Base-by-base conservation (phyloP, 805 yeast species). In the Cephaloascus albidus region DNA sequence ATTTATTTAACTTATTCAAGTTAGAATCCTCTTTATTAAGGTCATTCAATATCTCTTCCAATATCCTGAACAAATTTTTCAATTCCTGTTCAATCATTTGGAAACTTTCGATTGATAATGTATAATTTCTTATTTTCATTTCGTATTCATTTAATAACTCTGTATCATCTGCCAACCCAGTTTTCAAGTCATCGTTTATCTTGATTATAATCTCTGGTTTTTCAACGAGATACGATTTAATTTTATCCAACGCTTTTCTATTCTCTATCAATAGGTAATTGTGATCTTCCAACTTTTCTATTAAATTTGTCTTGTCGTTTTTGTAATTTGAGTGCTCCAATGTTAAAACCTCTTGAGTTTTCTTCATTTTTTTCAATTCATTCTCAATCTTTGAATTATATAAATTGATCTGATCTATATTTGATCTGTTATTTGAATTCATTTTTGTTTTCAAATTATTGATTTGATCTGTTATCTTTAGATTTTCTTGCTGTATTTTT, bases 301-400 rank as follows among this genome's bases (percentile, higher is more conserved):
- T 66, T 39, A 82, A 54, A 33, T 72, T 58, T n/a, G 65, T 59
- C 53, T 85, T 85, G 37, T 78, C 78, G 15, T 68, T 59, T 56
- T 78, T 81, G 57, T 85, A 85, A 35, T 68, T 71, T 18, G 70
- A 65, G 52, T 82, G 85, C 45, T 81, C 87, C 10, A 61, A 50
- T 0, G 81, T 71, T 36, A 84, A 60, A 10, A 66, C 55, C 50
- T 84, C 85, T 53, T 85, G 93, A 2, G 71, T 56, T 36, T 64
- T 70, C 44, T 80, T 81, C 43, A 84, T 63, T 45, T 68, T 64
- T 45, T 77, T 72, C 44, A 86, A 62, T 49, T 84, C 81, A 17
- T 61, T 57, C 50, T 82, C 94, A 4, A 83, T 59, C 38, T 74
- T 65, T 10, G 64, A 52, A 51, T 81, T 83, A 41, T 74, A 73